These are phyloP conservation scores for Pyrenophora graminea DNA, from an alignment of 2,329 filamentous ascomycete species.

Conservation along the genomic window DNA sequence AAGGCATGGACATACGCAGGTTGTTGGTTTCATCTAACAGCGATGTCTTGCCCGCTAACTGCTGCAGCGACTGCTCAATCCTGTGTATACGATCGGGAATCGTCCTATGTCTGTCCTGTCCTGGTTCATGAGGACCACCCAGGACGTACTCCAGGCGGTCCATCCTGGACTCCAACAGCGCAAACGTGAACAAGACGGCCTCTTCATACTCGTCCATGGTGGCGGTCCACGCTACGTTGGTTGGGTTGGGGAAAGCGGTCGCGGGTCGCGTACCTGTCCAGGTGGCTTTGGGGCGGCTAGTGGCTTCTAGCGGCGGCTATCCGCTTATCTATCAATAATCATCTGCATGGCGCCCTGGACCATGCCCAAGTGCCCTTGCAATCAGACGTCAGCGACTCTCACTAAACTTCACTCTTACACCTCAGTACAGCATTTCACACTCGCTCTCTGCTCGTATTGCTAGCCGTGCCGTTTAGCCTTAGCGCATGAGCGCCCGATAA, in stretches of 20 bases:
- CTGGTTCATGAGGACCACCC: constrained; percentile 35
- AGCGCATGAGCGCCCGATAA: constrained; percentile 37
- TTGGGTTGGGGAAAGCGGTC: constrained; percentile 14
- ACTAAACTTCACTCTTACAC: constrained; percentile 9
- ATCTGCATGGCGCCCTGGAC: neutral
- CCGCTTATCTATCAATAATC: constrained; percentile 8
- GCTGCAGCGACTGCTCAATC: constrained; percentile 45
- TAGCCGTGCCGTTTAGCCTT: neutral
- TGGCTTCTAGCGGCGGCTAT: constrained; percentile 23
- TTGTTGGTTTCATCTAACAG: constrained; percentile 48
- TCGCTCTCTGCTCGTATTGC: neutral
- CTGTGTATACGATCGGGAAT: constrained; percentile 43
- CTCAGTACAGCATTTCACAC: neutral
- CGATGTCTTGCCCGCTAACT: constrained; percentile 47
- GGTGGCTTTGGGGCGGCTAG: constrained; percentile 1
- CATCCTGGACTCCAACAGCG: constrained; percentile 52
- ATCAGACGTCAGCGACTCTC: constrained; percentile 16
- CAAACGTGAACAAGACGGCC: constrained; percentile 48
- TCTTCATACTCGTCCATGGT: constrained; percentile 48
- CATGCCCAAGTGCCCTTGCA: neutral
- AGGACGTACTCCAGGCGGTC: constrained; percentile 51
- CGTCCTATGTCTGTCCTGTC: constrained; percentile 31
- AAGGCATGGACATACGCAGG: constrained; percentile 33
- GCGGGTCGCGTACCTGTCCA: constrained; percentile 24
- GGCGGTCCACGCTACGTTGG: constrained; percentile 10